These are phyloP conservation scores for Truncatella angustata DNA, from an alignment of 2,329 filamentous ascomycete genomes.

Conservation along the genomic window DNA sequence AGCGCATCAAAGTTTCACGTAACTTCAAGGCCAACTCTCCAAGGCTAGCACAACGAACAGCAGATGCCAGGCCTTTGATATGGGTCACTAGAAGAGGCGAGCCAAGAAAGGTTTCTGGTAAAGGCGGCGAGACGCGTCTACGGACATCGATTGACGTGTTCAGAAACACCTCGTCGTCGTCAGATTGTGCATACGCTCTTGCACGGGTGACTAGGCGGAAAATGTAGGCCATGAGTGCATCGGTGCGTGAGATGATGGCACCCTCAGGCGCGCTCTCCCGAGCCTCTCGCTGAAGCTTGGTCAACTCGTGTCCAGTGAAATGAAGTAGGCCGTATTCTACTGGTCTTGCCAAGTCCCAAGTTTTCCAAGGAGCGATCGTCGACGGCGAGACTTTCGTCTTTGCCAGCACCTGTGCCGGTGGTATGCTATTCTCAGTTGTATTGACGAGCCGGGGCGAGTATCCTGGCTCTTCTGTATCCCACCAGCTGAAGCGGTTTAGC, in stretches of 20 bases:
- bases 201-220: conserved; percentile 43
- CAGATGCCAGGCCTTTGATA: conserved; percentile 17
- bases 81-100: conserved; percentile 42
- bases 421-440: conserved; percentile 24
- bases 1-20: conserved; percentile 31
- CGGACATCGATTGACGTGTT: conserved; percentile 41
- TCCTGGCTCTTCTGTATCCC: conserved; percentile 30
- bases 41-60: conserved; percentile 12
- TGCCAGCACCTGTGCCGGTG: conserved; percentile 18
- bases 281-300: conserved; percentile 28
- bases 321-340: conserved; percentile 35
- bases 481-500: conserved; percentile 48
- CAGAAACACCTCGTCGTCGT: conserved; percentile 32
- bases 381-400: conserved; percentile 24
- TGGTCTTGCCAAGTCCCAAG: conserved; percentile 36
- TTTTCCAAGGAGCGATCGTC: conserved; percentile 36
- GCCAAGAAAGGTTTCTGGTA: conserved; percentile 40
- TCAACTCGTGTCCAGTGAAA: conserved; percentile 33
- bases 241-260: conserved; percentile 37
- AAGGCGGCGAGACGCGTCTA: conserved; percentile 33
- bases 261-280: conserved; percentile 13
- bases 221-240: conserved; percentile 44
- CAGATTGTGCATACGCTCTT: conserved; percentile 22
- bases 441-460: conserved; percentile 26
- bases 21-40: conserved; percentile 30